Base-by-base conservation (phyloP, 306 rosid species). In the Vigna hirtella region DNA sequence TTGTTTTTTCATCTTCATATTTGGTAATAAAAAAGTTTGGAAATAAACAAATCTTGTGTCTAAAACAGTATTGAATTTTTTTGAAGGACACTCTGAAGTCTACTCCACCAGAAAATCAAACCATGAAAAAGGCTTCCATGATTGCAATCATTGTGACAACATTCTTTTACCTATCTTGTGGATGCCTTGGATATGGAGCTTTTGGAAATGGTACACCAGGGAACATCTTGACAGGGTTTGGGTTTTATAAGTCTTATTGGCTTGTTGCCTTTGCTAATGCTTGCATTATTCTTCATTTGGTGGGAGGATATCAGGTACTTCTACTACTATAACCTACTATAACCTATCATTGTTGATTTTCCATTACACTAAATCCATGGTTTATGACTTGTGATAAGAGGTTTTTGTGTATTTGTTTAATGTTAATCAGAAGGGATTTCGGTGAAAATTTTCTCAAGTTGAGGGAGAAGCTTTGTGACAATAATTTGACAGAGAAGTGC, bases 221-320 rank as follows among this genome's bases (percentile, higher is more conserved):
- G 28, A 92, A 92, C 77, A 90, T 92, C 78, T 78, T 92, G 79
- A 86, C 91, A 1, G 97, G 91, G 51, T 86, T 90, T 65, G 93
- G 96, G 2, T 92, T 88, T 66, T 90, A 81, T 11, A 89, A 90
- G 72, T 93, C 92, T 56, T 87, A 53, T 68, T 92, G 96, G 96
- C 96, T 92, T 77, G 9, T 92, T 56, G 89, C 86, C 64, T 14
- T 90, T 1, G 96, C 96, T 4, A 90, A 92, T 86, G 92, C 76
- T 56, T 92, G 91, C 87, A 68, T 92, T 38, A 80, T 88, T 73
- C 12, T 92, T 56, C 92, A 92, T 78, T 55, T 92, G 82, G 81
- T 92, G 42, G 97, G 96, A 83, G 96, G 92, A 63, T 92, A 88
- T 86, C 97, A 90, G 96, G 97, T 92, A 90, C 72, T 16, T 9